Conservation (phyloP, 176 grass and related monocot species). For the Miscanthus lutarioriparius region DNA sequence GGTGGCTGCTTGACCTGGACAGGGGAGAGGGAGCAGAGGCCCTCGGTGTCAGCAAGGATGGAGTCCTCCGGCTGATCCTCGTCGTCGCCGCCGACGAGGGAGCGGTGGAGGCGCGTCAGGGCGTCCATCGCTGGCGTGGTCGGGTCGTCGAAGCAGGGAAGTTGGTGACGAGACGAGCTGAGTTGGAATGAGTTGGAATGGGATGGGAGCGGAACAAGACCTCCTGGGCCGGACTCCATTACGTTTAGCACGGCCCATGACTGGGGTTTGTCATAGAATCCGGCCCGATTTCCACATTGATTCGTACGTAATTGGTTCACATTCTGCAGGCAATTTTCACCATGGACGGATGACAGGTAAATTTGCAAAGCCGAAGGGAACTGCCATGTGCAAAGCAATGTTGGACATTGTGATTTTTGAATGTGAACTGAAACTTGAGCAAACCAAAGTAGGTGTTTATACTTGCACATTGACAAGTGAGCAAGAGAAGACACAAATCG, state of each 20-base stretch:
- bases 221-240: not conserved
- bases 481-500: no score
- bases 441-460: no score
- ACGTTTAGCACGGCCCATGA: not conserved
- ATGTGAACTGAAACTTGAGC: no score
- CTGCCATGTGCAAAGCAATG: not conserved
- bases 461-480: no score
- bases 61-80: conserved; percentile 57
- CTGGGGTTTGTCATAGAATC: not conserved
- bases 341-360: not conserved
- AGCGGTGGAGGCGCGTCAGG: conserved; percentile 65
- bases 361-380: no score
- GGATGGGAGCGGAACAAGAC: not conserved
- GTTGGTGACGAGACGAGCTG: not conserved
- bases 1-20: conserved; percentile 53
- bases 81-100: conserved; percentile 60
- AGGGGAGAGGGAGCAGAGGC: conserved; percentile 63
- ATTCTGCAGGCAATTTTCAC: not conserved
- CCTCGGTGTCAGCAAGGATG: conserved; percentile 60
- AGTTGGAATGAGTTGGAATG: not conserved
- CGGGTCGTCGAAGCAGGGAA: not conserved
- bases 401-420: no score
- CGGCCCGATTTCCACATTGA: not conserved
- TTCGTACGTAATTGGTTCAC: not conserved
- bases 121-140: conserved; percentile 59